Base-by-base conservation (phyloP, 106 monocot species). In the Posidonia australis region DNA sequence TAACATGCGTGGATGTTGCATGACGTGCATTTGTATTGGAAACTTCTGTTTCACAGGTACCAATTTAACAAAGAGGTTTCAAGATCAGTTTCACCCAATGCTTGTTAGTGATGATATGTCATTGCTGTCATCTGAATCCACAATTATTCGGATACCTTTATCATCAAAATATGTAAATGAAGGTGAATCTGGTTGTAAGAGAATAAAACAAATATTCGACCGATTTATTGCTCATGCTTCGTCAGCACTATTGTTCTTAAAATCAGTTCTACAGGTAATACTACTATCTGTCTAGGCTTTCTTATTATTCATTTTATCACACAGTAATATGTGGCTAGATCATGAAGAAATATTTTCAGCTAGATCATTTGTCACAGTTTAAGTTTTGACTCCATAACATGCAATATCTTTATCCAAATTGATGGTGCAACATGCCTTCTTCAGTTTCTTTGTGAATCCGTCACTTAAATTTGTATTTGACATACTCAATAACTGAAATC, bases 111-210 rank as follows among this genome's bases (percentile, higher is more conserved):
- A 87, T 61, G 85, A 82, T 7, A 58, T 71, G 62, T 80, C 82
- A 46, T 30, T 74, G 21, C 51, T 63, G 1, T 70, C 77, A 53
- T 77, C 81, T 54, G 79, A 81, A 79, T 87, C 81, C 44, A 83
- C 83, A 59, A 66, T 98, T 70, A 83, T 98, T 42, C 90, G 96
- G 16, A 98, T 98, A 80, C 90, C 96, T 62, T 75, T 98, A 66
- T 91, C 96, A 67, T 74, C 82, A 62, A 98, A 87, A 71, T 80
- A 64, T 41, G 23, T 82, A 71, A 78, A 79, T 57, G 84, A 77
- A 77, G 51, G 69, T 51, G 82, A 81, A 78, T 67, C 76, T 67
- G 79, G 69, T 68, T 67, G 65, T 55, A 81, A 79, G 24, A 90
- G 68, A 74, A 63, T 98, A 44, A 77, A 74, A 64, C 70, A 73